These are phyloP conservation scores for Quercus aquifolioides DNA, from an alignment of 306 rosid genomes.

Conservation along the genomic window DNA sequence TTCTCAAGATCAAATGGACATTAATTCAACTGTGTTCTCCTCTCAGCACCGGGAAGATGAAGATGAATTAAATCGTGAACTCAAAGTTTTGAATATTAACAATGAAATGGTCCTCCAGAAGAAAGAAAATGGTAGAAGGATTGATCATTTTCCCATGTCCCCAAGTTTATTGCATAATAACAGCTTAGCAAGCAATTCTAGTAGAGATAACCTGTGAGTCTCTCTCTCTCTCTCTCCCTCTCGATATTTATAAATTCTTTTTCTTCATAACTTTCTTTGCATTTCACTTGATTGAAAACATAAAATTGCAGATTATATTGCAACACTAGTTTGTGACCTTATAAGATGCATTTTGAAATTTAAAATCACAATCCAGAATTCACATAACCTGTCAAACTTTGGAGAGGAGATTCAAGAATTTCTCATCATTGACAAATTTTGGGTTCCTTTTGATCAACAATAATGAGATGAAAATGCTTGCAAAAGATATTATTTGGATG, in stretches of 20 bases:
- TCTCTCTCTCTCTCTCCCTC: neutral
- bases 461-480: constrained; percentile 1
- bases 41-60: constrained; percentile 77
- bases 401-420: neutral
- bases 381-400: neutral
- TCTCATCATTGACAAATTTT: neutral
- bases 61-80: constrained; percentile 54
- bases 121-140: constrained; percentile 57
- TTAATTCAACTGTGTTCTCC: constrained; percentile 52
- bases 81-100: constrained; percentile 45
- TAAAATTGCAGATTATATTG: neutral
- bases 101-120: constrained; percentile 60
- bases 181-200: constrained; percentile 55
- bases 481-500: neutral
- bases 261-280: neutral
- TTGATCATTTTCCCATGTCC: constrained; percentile 68
- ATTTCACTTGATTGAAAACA: neutral
- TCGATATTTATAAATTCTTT: no score
- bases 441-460: neutral
- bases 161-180: constrained; percentile 88
- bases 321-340: neutral
- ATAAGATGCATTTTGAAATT: neutral
- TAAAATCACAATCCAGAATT: neutral
- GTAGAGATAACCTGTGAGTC: constrained; percentile 82
- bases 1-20: constrained; percentile 56